Percentiles rank a stretch among this genome's conserved stretches.
Evolutionary conservation across 2,329 filamentous ascomycete genomes (phyloP).

Genomic region (Colletotrichum magnum): DNA sequence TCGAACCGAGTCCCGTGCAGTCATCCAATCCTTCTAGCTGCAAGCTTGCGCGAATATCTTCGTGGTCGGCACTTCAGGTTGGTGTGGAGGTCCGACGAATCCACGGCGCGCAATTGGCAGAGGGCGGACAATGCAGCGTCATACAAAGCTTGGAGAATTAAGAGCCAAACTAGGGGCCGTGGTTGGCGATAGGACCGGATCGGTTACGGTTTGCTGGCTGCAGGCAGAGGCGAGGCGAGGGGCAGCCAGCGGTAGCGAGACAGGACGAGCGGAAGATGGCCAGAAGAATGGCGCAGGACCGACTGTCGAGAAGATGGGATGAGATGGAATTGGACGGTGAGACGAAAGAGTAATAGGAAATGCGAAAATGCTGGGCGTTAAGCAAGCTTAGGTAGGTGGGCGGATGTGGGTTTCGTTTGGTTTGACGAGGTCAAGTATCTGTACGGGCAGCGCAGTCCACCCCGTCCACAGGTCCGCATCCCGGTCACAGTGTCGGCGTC

Average conservation of each 20-base stretch:
- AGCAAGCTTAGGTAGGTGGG: slow-evolving; percentile 2
- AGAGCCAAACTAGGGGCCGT: slow-evolving; percentile 6
- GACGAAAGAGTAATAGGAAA: slow-evolving; percentile 19
- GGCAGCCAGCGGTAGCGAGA: background rate
- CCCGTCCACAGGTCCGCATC: background rate
- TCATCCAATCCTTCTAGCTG: slow-evolving; percentile 34
- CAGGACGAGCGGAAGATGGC: slow-evolving; percentile 6
- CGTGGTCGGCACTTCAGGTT: slow-evolving; percentile 25
- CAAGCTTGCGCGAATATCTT: slow-evolving; percentile 39
- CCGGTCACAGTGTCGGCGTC: background rate
- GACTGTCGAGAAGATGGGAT: slow-evolving; percentile 22
- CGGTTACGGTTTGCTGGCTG: background rate
- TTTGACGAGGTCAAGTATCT: too few species aligned
- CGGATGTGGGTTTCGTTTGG: background rate
- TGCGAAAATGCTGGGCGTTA: slow-evolving; percentile 30
- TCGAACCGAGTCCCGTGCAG: slow-evolving; percentile 10
- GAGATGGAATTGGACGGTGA: slow-evolving; percentile 12
- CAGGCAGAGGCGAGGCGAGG: slow-evolving; percentile 2
- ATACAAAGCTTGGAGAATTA: slow-evolving; percentile 19
- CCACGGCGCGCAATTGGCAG: slow-evolving; percentile 23
- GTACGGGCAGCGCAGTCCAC: background rate
- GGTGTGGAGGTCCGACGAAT: slow-evolving; percentile 32
- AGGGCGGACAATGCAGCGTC: slow-evolving; percentile 26
- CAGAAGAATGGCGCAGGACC: background rate
- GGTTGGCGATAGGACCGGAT: slow-evolving; percentile 5